phyloP scores from a whole-genome alignment of 768 basidiomycete genomes.

The Phanerodontia chrysosporium region DNA sequence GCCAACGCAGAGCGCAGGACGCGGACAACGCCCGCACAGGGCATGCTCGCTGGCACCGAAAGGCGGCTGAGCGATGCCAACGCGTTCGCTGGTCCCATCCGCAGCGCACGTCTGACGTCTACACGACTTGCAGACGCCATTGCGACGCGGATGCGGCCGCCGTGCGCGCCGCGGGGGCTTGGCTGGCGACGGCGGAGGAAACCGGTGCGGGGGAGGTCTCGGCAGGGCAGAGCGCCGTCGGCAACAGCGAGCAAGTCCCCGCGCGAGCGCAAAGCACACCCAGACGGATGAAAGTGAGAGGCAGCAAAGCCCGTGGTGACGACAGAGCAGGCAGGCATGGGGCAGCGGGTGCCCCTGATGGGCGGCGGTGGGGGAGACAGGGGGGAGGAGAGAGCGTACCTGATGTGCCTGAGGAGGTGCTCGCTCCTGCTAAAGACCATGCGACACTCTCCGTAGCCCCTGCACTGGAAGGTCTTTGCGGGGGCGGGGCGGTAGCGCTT shows the following conservation, averaged over 20 bases:
- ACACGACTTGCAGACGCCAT: too few species aligned
- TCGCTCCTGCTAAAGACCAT: conserved; percentile 97
- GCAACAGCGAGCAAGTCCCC: too few species aligned
- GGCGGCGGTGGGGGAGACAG: conserved; percentile 13
- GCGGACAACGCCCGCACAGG: too few species aligned
- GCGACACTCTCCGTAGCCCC: conserved; percentile 90
- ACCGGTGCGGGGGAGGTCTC: background rate
- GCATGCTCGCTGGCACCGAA: background rate
- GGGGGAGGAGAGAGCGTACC: conserved; percentile 48
- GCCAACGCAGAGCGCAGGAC: too few species aligned
- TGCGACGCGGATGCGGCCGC: too few species aligned
- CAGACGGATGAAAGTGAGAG: background rate
- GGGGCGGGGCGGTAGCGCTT: conserved; percentile 81
- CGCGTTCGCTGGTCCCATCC: background rate
- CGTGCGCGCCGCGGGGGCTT: background rate
- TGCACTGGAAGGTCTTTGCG: conserved; percentile 93
- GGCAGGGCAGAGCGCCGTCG: background rate
- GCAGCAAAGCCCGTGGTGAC: background rate
- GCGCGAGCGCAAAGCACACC: too few species aligned
- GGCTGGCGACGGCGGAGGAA: background rate
- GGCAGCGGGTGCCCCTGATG: conserved; percentile 15
- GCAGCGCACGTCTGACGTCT: too few species aligned
- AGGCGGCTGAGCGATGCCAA: background rate
- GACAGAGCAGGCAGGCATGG: too few species aligned
- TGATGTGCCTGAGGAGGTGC: conserved; percentile 91